Base-by-base conservation (phyloP, 108 stramenopile species). In the Cyclotella atomus region DNA sequence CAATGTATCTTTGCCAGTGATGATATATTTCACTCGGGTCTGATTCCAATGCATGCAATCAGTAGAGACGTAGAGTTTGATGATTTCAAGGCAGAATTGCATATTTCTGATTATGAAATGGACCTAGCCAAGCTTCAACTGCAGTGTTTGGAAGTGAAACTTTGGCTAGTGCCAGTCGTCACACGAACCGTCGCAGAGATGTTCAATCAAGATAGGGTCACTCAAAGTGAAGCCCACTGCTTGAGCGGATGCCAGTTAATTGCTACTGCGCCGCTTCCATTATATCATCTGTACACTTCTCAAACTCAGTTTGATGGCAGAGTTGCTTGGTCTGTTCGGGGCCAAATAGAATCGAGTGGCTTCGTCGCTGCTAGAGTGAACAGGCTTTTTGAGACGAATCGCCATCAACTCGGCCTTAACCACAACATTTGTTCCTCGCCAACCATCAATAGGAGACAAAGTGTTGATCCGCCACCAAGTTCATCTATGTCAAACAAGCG, bases 401-500 rank as follows among this genome's bases (percentile, higher is more conserved):
- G 24, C 63, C 73, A 28, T 53, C 35, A 17, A 74, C 38, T 2
- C 63, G 64, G 16, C 59, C n/a, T n/a, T n/a, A n/a, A 65, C 45
- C 38, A 55, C 9, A 74, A 41, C 50, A 20, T 29, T 28, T 55
- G 54, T 61, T 32, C 23, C 38, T 55, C 41, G 9, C 70, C 38
- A 19, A 59, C 50, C 21, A 27, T 38, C 4, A 19, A 29, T 14
- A 30, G 34, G 0, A 27, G 73, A 33, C 32, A 53, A 74, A 28
- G 44, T 33, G 62, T 77, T 20, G 76, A 77, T 59, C 76, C 76
- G n/a, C 76, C 76, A 23, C 10, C 57, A 30, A 33, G 15, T 23
- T 32, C 30, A 19, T 33, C 15, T 34, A 17, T 30, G 33, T 6
- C 28, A 7, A 34, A 32, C 30, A 59, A 59, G n/a, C 14, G 33